A percentile compares a stretch with the other conserved stretches of the same genome.
Evolutionary conservation across 2,329 filamentous ascomycete species (phyloP).

Genomic region (Aspergillus tamarii): DNA sequence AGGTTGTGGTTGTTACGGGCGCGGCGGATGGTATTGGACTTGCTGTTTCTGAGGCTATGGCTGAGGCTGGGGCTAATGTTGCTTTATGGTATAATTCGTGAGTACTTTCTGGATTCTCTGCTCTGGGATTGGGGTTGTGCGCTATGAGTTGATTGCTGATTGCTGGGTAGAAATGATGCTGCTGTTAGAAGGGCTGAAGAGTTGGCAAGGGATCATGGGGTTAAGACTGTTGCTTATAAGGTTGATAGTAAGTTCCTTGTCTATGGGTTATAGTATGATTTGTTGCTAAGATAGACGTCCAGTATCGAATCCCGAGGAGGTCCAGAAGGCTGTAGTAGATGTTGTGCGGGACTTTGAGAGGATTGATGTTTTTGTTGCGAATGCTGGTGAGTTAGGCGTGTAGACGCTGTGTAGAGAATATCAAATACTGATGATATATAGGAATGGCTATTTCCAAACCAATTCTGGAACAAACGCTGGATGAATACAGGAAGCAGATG

Average conservation of each 20-base stretch:
- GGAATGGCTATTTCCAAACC: constrained; percentile 59
- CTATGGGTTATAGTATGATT: neutral
- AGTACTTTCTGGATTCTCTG: constrained; percentile 2
- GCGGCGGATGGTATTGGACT: constrained; percentile 52
- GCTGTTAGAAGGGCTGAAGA: constrained; percentile 42
- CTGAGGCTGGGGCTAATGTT: constrained; percentile 50
- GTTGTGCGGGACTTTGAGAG: constrained; percentile 47
- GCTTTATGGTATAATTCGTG: constrained; percentile 47
- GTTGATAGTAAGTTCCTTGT: constrained; percentile 38
- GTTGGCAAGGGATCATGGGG: constrained; percentile 36
- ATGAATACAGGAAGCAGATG: constrained; percentile 57
- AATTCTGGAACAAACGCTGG: constrained; percentile 56
- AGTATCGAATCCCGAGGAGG: constrained; percentile 48
- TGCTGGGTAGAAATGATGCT: constrained; percentile 29
- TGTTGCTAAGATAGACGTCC: neutral
- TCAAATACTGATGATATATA: constrained; percentile 17
- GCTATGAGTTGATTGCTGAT: neutral
- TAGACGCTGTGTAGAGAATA: neutral
- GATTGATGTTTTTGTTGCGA: constrained; percentile 50
- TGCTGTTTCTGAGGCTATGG: constrained; percentile 51
- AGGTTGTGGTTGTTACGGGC: constrained; percentile 47
- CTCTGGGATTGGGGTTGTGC: neutral
- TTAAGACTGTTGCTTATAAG: constrained; percentile 48
- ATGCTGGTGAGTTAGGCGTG: constrained; percentile 38
- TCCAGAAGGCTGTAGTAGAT: constrained; percentile 36